A percentile compares a stretch with the other conserved stretches of the same genome.
phyloP scores from a whole-genome alignment of 371 early-diverging fungal species.

The Mortierella sp. region DNA sequence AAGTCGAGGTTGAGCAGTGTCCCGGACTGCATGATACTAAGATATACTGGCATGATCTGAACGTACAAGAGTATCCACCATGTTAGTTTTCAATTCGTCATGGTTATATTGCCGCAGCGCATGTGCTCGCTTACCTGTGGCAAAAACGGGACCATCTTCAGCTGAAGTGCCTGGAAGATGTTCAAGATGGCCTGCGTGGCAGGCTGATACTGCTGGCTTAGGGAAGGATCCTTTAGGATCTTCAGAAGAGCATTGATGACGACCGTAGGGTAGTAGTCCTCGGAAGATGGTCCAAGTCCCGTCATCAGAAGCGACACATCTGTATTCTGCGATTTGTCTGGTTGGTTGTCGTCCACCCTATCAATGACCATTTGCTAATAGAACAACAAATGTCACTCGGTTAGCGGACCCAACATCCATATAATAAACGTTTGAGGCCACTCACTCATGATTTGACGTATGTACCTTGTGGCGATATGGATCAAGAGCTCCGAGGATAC shows the following conservation, averaged over 20 bases:
- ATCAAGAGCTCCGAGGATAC: slow-evolving; percentile 96
- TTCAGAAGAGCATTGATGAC: slow-evolving; percentile 92
- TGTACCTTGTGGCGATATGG: slow-evolving; percentile 90
- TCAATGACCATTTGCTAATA: slow-evolving; percentile 59
- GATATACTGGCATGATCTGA: slow-evolving; percentile 72
- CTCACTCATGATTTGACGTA: not conserved
- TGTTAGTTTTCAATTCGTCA: slow-evolving; percentile 58
- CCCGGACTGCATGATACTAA: slow-evolving; percentile 82
- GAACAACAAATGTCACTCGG: not conserved
- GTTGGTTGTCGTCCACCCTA: slow-evolving; percentile 66
- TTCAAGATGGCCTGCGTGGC: slow-evolving; percentile 94
- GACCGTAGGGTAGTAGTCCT: slow-evolving; percentile 90
- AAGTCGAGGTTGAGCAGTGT: slow-evolving; percentile 84
- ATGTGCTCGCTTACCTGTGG: slow-evolving; percentile 64
- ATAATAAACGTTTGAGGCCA: too few species aligned
- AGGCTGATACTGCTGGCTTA: slow-evolving; percentile 85
- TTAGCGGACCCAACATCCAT: not conserved
- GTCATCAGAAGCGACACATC: slow-evolving; percentile 76
- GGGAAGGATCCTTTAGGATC: slow-evolving; percentile 87
- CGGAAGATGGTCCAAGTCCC: slow-evolving; percentile 81
- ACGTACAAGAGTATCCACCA: slow-evolving; percentile 51
- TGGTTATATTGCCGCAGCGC: slow-evolving; percentile 34
- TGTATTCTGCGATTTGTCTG: slow-evolving; percentile 69
- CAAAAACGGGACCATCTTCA: slow-evolving; percentile 85
- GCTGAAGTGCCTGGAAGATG: slow-evolving; percentile 91